Evolutionary conservation across 108 stramenopile species (phyloP), one percentile per base, ranked within the genome.

Genomic region (Cyclotella distinguenda): DNA sequence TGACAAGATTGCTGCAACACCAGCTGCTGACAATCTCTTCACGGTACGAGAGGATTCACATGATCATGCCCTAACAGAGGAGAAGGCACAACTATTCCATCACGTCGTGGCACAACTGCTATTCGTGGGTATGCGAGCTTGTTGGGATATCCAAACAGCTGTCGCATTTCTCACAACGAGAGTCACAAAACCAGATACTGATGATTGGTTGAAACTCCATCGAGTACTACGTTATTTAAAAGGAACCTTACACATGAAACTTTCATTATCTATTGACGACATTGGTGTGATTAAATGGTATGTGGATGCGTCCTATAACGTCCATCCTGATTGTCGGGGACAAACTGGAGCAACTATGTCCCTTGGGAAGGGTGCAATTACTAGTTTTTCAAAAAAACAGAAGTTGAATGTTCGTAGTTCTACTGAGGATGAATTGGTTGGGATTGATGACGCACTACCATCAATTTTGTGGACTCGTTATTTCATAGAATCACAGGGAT

Each of bases 11-110:
- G 11, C 9, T 16, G 7, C 42, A 25, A 64, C 22, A 23, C 26
- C 42, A 6, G 59, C 59, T 2, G 12, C 59, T 2, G 59, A 60
- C 12, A 18, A 60, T 16, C 43, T 60, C n/a, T 60, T 60, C 43
- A 9, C 25, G 1, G 23, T 60, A 6, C 39, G 33, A 25, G 43
- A 60, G n/a, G 8, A 4, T 16, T 18, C 11, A 13, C 3, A 60
- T 10, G 27, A 32, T 53, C 26, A 53, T 28, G 15, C 30, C 15
- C 30, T 10, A 8, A 13, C 9, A 28, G 1, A 31, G 18, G 47
- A 48, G 10, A 18, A 48, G 10, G 19, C 19, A 12, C 2, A 11
- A 12, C 11, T 19, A 10, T 48, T 4, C 19, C 10, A 21, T 19
- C 47, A 23, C 47, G 11, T 19, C 11, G 23, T 23, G 23, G 47